Conservation (phyloP, 257 asterid genomes). For the Fraxinus excelsior region DNA sequence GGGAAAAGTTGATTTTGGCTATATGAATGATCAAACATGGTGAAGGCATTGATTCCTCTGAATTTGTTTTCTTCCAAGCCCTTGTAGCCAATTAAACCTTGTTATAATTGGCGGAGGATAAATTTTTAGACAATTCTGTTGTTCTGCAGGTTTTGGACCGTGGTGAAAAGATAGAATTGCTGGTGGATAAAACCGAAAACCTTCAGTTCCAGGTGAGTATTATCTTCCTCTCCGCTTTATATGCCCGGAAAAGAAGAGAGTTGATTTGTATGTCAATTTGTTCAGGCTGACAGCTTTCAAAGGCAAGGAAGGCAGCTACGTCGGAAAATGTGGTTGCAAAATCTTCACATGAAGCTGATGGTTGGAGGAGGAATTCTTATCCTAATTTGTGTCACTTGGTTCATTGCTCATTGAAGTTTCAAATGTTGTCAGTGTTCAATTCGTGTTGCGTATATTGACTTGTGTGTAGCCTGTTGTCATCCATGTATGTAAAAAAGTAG, state of each 20-base stretch:
- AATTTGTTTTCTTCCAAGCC: neutral
- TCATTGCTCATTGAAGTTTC: slow-evolving; percentile 57
- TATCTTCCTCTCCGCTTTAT: slow-evolving; percentile 14
- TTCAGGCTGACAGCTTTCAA: slow-evolving; percentile 97
- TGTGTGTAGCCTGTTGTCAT: neutral
- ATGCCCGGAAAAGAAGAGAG: neutral
- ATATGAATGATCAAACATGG: neutral
- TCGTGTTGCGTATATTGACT: slow-evolving; percentile 16
- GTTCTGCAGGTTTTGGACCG: slow-evolving; percentile 84
- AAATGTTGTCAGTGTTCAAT: slow-evolving; percentile 29
- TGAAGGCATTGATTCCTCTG: neutral
- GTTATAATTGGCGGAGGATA: neutral
- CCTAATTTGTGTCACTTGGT: slow-evolving; percentile 63
- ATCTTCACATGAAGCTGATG: slow-evolving; percentile 78
- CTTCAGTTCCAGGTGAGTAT: slow-evolving; percentile 88
- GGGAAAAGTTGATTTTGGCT: too few species aligned
- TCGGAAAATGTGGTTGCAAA: slow-evolving; percentile 95
- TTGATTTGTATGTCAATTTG: slow-evolving; percentile 7
- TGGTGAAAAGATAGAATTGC: slow-evolving; percentile 91
- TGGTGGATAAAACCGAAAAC: slow-evolving; percentile 91
- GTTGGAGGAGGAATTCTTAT: slow-evolving; percentile 60
- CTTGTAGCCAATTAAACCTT: neutral
- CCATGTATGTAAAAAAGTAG: neutral
- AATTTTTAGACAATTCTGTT: neutral
- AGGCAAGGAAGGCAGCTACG: slow-evolving; percentile 95